phyloP scores from a whole-genome alignment of 2,329 filamentous ascomycete species.

The Nannizziopsis barbatae region DNA sequence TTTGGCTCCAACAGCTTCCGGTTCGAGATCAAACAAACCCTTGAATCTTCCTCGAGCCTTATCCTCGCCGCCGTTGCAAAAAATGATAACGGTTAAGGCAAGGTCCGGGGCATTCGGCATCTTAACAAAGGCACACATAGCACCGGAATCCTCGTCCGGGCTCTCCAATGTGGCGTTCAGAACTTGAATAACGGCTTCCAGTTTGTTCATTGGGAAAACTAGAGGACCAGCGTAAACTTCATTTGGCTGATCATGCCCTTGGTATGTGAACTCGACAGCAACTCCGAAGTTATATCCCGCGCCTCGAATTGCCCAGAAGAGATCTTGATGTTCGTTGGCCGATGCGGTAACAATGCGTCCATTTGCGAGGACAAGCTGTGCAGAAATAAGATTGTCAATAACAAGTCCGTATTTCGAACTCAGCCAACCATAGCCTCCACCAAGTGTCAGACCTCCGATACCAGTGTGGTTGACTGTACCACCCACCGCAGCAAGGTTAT shows the following conservation, averaged over 20 bases:
- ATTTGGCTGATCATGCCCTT: constrained; percentile 24
- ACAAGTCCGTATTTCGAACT: constrained; percentile 45
- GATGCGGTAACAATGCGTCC: constrained; percentile 32
- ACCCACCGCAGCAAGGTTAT: constrained; percentile 48
- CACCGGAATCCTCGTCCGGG: constrained; percentile 17
- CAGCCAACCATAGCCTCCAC: constrained; percentile 50
- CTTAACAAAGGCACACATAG: constrained; percentile 17
- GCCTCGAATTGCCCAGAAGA: constrained; percentile 41
- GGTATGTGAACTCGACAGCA: constrained; percentile 35
- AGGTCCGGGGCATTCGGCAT: constrained; percentile 19
- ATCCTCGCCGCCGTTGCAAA: constrained; percentile 28
- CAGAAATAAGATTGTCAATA: constrained; percentile 40
- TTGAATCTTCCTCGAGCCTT: constrained; percentile 27
- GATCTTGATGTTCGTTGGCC: constrained; percentile 35
- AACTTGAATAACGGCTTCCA: constrained; percentile 20
- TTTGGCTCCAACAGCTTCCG: constrained; percentile 24
- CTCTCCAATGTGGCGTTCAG: constrained; percentile 19
- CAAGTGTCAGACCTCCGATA: constrained; percentile 48
- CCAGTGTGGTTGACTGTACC: constrained; percentile 54
- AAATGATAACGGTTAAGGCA: constrained; percentile 19
- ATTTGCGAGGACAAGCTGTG: constrained; percentile 33
- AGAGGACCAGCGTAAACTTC: constrained; percentile 28
- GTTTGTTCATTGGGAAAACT: constrained; percentile 19
- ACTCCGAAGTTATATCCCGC: constrained; percentile 40
- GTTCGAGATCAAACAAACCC: constrained; percentile 26